These are phyloP conservation scores for Moesziomyces antarcticus DNA, from an alignment of 1,284 basidiomycete species.

Conservation along the genomic window DNA sequence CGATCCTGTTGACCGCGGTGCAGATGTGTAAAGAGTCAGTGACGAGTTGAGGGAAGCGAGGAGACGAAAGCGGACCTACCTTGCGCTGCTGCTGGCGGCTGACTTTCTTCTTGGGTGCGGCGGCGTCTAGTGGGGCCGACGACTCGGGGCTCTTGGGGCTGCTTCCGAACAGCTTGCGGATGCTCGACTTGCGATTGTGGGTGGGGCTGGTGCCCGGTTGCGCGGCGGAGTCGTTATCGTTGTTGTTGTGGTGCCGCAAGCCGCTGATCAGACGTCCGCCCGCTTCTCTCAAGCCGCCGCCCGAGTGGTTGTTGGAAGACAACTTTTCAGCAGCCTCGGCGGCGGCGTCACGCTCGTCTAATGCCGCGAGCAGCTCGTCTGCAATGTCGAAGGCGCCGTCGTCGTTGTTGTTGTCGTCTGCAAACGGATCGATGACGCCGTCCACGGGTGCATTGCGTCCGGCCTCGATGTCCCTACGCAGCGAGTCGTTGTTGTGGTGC, in stretches of 20 bases:
- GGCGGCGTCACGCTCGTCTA: conserved; percentile 53
- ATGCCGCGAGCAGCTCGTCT: conserved; percentile 53
- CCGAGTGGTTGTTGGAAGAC: conserved; percentile 2
- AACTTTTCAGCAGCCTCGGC: conserved; percentile 14
- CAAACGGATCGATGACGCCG: conserved; percentile 29
- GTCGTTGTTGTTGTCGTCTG: conserved; percentile 46
- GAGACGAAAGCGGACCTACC: no score
- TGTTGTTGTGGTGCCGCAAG: conserved; percentile 14
- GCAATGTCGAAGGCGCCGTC: conserved; percentile 56
- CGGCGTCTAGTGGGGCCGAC: conserved; percentile 4
- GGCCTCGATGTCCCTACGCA: conserved; percentile 30
- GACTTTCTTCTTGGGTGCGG: conserved; percentile 34
- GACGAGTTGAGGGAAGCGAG: no score
- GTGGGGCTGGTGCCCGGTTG: conserved; percentile 10
- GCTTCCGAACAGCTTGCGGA: conserved; percentile 41
- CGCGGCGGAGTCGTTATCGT: conserved; percentile 7
- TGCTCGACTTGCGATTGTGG: conserved; percentile 14
- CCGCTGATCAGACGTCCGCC: conserved; percentile 49
- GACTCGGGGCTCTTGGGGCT: conserved; percentile 25
- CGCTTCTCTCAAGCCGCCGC: conserved; percentile 24
- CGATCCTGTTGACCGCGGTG: conserved; percentile 19
- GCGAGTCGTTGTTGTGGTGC: conserved; percentile 16
- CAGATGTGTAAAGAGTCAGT: no score
- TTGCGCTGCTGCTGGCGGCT: conserved; percentile 49
- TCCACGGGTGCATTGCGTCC: conserved; percentile 2